Conservation (phyloP, 2,329 filamentous ascomycete genomes). For the Hypoxylon sp. region DNA sequence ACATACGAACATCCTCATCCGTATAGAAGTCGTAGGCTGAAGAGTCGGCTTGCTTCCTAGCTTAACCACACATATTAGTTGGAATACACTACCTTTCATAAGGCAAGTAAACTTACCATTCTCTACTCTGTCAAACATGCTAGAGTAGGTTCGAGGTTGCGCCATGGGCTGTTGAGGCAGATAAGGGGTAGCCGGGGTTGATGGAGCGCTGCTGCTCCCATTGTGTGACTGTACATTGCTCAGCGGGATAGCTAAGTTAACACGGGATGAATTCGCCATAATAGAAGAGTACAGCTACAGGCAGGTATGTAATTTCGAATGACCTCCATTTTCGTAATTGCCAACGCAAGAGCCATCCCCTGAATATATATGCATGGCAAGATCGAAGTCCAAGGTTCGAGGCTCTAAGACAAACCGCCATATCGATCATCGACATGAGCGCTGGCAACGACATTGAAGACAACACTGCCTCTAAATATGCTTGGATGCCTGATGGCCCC, state of each 20-base stretch:
- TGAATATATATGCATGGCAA: slow-evolving; percentile 32
- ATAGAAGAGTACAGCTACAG: background rate
- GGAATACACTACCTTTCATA: background rate
- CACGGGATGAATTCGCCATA: slow-evolving; percentile 29
- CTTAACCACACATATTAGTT: slow-evolving; percentile 28
- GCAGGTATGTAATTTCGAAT: background rate
- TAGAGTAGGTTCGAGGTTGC: slow-evolving; percentile 21
- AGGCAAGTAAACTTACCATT: slow-evolving; percentile 1
- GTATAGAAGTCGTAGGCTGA: slow-evolving; percentile 35
- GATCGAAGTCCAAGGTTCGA: background rate
- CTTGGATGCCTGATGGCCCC: slow-evolving; percentile 37
- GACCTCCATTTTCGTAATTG: background rate
- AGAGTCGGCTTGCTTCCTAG: slow-evolving; percentile 16
- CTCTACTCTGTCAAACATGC: slow-evolving; percentile 26
- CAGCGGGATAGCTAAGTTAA: slow-evolving; percentile 5
- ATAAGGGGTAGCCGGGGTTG: slow-evolving; percentile 18
- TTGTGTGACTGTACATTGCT: slow-evolving; percentile 19
- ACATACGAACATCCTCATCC: slow-evolving; percentile 42
- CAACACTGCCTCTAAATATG: slow-evolving; percentile 7
- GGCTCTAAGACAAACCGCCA: slow-evolving; percentile 10
- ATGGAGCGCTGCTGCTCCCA: slow-evolving; percentile 3
- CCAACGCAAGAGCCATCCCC: background rate
- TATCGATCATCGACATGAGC: slow-evolving; percentile 18
- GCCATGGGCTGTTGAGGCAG: background rate
- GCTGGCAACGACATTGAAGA: slow-evolving; percentile 8